Evolutionary conservation across 192 early-diverging fungal species (phyloP).

Genomic region (Diversispora eburnea): DNA sequence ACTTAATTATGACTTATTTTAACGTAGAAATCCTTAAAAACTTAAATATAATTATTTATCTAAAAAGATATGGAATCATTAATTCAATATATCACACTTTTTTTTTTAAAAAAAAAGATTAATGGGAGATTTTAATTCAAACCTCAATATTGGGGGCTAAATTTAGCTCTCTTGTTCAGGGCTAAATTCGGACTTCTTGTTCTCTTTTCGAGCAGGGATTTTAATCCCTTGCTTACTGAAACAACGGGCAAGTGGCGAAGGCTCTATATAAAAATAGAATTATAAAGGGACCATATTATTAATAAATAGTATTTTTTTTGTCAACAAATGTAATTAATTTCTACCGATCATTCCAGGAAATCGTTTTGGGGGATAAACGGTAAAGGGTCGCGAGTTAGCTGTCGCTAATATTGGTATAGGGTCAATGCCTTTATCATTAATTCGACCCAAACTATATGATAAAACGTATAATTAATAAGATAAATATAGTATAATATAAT

Average conservation of each 20-base stretch:
- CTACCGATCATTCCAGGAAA: constrained; percentile 44
- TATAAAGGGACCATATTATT: not conserved
- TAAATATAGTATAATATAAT: not conserved
- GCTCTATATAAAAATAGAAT: not conserved
- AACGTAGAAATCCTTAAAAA: too few relatives aligned
- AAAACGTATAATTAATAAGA: not conserved
- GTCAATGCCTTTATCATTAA: too few relatives aligned
- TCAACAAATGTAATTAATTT: not conserved
- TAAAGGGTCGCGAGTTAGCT: constrained; percentile 30
- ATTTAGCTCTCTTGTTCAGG: too few relatives aligned
- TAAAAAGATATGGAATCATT: too few relatives aligned
- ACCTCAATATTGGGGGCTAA: too few relatives aligned
- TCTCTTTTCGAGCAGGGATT: not conserved
- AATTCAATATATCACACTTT: too few relatives aligned
- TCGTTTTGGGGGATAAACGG: constrained; percentile 35
- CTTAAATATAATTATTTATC: too few relatives aligned
- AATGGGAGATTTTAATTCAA: too few relatives aligned
- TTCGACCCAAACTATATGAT: not conserved
- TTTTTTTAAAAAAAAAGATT: too few relatives aligned
- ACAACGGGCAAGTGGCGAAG: not conserved
- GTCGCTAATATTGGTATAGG: constrained; percentile 5
- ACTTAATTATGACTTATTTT: too few relatives aligned
- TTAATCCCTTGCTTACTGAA: not conserved
- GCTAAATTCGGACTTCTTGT: not conserved
- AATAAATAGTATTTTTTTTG: not conserved